Evolutionary conservation across 2,329 filamentous ascomycete genomes (phyloP).

Genomic region (Claviceps paspali): DNA sequence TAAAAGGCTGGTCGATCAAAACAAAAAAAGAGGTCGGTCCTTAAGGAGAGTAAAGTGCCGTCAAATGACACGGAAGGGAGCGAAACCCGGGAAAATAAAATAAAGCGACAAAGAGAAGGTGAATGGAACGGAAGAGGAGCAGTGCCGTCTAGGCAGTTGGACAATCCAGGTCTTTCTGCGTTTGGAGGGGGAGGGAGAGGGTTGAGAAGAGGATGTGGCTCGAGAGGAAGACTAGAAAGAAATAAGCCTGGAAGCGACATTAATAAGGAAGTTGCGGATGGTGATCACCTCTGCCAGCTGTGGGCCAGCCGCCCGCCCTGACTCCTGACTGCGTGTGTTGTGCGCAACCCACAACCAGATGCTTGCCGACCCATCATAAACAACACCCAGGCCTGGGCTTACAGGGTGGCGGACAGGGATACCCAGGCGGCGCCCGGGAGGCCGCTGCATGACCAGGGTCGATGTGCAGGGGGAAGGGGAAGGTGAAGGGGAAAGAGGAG

Average conservation of each 20-base stretch:
- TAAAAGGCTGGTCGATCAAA: background rate
- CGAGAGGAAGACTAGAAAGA: background rate
- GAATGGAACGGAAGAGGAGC: slow-evolving; percentile 2
- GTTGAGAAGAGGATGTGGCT: slow-evolving; percentile 1
- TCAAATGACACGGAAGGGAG: slow-evolving; percentile 5
- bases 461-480: background rate
- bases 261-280: slow-evolving; percentile 4
- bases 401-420: background rate
- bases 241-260: slow-evolving; percentile 1
- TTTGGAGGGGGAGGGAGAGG: background rate
- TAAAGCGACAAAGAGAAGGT: slow-evolving; percentile 2
- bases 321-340: background rate
- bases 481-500: background rate
- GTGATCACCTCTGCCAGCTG: background rate
- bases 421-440: no score
- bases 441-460: no score
- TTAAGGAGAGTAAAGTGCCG: slow-evolving; percentile 6
- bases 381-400: background rate
- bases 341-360: background rate
- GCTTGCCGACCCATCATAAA: background rate
- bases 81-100: background rate
- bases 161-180: slow-evolving; percentile 6
- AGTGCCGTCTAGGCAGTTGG: slow-evolving; percentile 6
- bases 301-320: background rate
- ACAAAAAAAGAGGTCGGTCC: no score